A percentile compares a stretch with the other conserved stretches of the same genome.
These are phyloP conservation scores for Aspergillus costaricaensis DNA, from an alignment of 2,329 filamentous ascomycete species.

Conservation along the genomic window DNA sequence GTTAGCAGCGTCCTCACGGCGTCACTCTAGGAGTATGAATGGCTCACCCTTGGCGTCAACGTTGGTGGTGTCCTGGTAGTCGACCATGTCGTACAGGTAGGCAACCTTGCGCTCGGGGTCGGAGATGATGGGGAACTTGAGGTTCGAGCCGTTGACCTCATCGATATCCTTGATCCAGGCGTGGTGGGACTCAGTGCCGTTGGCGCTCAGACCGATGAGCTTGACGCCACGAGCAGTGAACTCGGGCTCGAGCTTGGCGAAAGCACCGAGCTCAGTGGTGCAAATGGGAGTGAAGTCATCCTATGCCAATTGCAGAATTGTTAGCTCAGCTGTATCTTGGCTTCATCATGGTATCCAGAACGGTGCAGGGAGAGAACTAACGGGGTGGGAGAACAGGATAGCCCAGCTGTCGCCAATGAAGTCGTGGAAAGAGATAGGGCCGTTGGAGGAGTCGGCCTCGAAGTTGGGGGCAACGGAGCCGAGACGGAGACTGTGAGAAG, in stretches of 20 bases:
- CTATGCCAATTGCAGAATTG: constrained; percentile 15
- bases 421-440: constrained; percentile 70
- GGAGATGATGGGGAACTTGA: constrained; percentile 78
- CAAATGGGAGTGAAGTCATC: constrained; percentile 91
- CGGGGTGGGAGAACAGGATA: constrained; percentile 71
- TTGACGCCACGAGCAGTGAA: constrained; percentile 86
- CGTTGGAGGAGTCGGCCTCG: constrained; percentile 66
- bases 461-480: constrained; percentile 70
- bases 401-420: constrained; percentile 72
- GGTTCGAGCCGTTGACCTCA: constrained; percentile 71
- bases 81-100: constrained; percentile 79
- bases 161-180: constrained; percentile 89
- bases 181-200: constrained; percentile 79
- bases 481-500: constrained; percentile 58
- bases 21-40: neutral
- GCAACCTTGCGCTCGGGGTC: constrained; percentile 79
- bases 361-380: constrained; percentile 21
- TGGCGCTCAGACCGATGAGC: constrained; percentile 86
- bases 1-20: constrained; percentile 5
- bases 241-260: constrained; percentile 87
- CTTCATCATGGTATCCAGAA: neutral
- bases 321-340: neutral
- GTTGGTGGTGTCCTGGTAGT: constrained; percentile 81
- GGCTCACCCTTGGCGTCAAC: constrained; percentile 67
- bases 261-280: constrained; percentile 93